Evolutionary conservation across 129 eudicot genomes (phyloP).

Genomic region (Helichrysum umbraculigerum): DNA sequence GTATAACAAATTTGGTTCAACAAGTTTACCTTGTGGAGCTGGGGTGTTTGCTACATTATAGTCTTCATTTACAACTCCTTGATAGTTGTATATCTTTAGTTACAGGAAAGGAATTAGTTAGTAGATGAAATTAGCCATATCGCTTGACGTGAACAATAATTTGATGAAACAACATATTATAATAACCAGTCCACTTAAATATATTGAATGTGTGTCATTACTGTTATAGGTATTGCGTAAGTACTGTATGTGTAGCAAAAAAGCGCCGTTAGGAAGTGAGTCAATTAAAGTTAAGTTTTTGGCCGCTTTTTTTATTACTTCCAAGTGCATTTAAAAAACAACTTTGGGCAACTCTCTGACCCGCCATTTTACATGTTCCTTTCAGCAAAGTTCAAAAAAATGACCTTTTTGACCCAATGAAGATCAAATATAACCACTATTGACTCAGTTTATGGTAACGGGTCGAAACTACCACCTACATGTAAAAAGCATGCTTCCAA

Average conservation of each 20-base stretch:
- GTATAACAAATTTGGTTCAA: not conserved
- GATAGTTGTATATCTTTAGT: slow-evolving; percentile 84
- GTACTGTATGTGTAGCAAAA: no score
- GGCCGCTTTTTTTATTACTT: no score
- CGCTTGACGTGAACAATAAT: not conserved
- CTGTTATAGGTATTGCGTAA: no score
- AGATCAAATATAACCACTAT: not conserved
- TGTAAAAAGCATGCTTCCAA: not conserved
- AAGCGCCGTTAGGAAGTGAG: no score
- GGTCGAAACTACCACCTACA: not conserved
- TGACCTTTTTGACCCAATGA: not conserved
- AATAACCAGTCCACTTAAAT: not conserved
- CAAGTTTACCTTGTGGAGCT: slow-evolving; percentile 68
- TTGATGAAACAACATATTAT: not conserved
- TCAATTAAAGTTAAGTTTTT: no score
- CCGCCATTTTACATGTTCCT: not conserved
- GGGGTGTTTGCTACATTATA: slow-evolving; percentile 94
- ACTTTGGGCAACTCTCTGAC: not conserved
- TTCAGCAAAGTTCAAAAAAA: not conserved
- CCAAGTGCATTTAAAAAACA: not conserved
- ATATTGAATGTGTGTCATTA: not conserved
- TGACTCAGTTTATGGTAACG: not conserved
- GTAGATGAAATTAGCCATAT: slow-evolving; percentile 11
- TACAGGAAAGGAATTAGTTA: slow-evolving; percentile 29
- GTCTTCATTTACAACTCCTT: slow-evolving; percentile 96